These are phyloP conservation scores for Tetradesmus obliquus DNA, from an alignment of 139 green algal genomes.

Conservation along the genomic window DNA sequence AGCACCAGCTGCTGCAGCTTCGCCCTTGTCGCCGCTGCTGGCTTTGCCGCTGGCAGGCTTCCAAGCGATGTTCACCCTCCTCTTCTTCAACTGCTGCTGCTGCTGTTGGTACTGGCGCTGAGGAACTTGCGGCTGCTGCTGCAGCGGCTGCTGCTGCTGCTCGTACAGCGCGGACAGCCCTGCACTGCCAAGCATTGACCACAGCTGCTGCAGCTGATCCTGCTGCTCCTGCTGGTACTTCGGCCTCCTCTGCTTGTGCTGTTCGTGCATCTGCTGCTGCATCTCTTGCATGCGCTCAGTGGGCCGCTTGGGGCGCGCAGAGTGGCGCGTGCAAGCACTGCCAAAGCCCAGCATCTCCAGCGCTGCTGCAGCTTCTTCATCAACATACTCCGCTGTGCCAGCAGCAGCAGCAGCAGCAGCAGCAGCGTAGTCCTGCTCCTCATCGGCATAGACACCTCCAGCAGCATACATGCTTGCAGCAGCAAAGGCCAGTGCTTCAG, in stretches of 20 bases:
- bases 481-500: not conserved
- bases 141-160: not conserved
- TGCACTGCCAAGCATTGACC: not conserved
- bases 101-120: not conserved
- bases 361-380: not conserved
- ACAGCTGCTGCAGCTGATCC: not conserved
- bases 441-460: not conserved
- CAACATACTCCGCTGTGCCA: not conserved
- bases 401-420: not conserved
- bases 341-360: not conserved
- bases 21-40: no score
- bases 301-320: not conserved
- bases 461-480: no score
- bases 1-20: not conserved
- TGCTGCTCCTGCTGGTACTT: not conserved
- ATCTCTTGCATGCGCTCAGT: not conserved
- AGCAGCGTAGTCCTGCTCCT: not conserved
- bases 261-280: not conserved
- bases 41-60: not conserved
- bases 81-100: not conserved
- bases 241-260: not conserved
- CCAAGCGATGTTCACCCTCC: not conserved
- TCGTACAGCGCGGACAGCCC: not conserved
- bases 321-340: not conserved
- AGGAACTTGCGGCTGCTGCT: not conserved